A percentile compares a stretch with the other conserved stretches of the same genome.
Conservation (phyloP, 2,329 filamentous ascomycete genomes). For the Immersiporthe knoxdaviesiana region DNA sequence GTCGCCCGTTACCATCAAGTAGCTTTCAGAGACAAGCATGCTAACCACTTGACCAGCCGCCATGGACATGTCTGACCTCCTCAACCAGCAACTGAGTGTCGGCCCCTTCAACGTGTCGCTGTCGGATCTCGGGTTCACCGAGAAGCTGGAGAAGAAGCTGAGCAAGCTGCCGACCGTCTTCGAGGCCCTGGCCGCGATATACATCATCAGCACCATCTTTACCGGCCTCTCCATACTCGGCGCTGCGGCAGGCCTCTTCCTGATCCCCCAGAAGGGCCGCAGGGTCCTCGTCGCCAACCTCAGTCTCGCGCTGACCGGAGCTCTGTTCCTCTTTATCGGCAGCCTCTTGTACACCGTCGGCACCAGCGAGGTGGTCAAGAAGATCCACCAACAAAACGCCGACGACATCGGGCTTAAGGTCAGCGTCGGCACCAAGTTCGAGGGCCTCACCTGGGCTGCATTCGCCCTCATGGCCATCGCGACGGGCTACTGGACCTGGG, state of each 20-base stretch:
- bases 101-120: constrained; percentile 51
- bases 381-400: constrained; percentile 46
- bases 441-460: constrained; percentile 51
- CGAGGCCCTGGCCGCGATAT: constrained; percentile 53
- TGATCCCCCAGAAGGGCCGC: constrained; percentile 24
- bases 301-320: constrained; percentile 41
- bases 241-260: constrained; percentile 40
- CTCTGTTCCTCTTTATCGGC: constrained; percentile 44
- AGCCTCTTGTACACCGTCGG: constrained; percentile 49
- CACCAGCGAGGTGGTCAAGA: constrained; percentile 44
- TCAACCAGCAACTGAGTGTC: constrained; percentile 51
- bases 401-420: constrained; percentile 50
- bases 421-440: constrained; percentile 47
- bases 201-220: constrained; percentile 48
- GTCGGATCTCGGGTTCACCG: constrained; percentile 49
- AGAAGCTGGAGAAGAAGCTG: constrained; percentile 50
- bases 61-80: constrained; percentile 51
- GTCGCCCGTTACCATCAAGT: no score
- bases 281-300: constrained; percentile 42
- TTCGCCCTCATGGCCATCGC: constrained; percentile 48
- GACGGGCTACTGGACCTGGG: constrained; percentile 46
- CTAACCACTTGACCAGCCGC: constrained; percentile 13
- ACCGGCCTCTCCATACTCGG: constrained; percentile 49
- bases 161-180: constrained; percentile 54
- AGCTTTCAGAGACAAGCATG: not conserved